Conservation (phyloP, 1,284 basidiomycete species). For the Ceratorhiza oryzae-sativae region DNA sequence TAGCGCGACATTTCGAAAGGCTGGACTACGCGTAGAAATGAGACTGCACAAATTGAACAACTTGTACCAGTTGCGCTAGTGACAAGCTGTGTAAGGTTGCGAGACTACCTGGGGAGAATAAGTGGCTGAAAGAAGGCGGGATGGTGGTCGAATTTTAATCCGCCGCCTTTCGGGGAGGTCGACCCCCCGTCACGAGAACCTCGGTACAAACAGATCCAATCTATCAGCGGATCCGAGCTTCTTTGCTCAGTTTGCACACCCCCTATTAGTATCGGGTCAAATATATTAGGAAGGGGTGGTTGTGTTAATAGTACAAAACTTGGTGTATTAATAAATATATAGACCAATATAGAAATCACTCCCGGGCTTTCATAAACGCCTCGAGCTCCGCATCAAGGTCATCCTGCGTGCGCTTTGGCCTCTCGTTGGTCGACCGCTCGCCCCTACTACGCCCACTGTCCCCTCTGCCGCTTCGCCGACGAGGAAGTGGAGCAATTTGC, state of each 20-base stretch:
- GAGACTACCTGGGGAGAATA: neutral
- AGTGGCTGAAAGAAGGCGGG: neutral
- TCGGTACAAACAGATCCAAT: conserved; percentile 8
- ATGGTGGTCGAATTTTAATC: conserved; percentile 11
- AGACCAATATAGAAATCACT: conserved; percentile 2
- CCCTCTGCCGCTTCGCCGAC: conserved; percentile 9
- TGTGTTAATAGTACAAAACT: neutral
- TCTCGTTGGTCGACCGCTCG: conserved; percentile 3
- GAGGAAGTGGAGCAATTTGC: conserved; percentile 31
- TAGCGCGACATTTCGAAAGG: conserved; percentile 1
- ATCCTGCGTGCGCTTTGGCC: conserved; percentile 35
- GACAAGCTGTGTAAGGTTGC: neutral
- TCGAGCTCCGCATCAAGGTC: conserved; percentile 37
- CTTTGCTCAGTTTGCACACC: conserved; percentile 11
- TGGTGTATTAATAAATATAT: conserved; percentile 15
- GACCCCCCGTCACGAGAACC: neutral
- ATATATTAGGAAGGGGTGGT: neutral
- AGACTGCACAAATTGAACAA: neutral
- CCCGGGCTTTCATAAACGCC: conserved; percentile 37
- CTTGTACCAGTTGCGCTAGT: too few species aligned
- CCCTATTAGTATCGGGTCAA: neutral
- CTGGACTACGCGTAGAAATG: neutral
- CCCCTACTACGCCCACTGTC: neutral
- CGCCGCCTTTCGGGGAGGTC: conserved; percentile 1
- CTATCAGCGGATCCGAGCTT: conserved; percentile 5